Base-by-base conservation (phyloP, 1,139 yeast genomes). In the Nakaseomyces sp. region DNA sequence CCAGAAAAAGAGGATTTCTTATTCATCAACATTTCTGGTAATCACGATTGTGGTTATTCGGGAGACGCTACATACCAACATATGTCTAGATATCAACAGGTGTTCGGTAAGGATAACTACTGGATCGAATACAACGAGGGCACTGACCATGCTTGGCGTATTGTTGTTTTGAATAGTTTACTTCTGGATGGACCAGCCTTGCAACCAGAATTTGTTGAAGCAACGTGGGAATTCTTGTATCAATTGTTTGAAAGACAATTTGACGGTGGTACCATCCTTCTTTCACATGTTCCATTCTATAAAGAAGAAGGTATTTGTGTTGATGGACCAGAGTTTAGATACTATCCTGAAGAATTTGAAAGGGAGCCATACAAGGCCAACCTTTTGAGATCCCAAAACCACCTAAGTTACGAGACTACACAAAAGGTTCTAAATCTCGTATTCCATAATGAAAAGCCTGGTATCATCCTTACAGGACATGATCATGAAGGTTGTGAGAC, bases 31-130 rank as follows among this genome's bases (percentile, higher is more conserved):
- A 69, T 91, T 36, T 81, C 95, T 0, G 98, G 98, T 1, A 93
- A 91, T 60, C 98, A 91, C 61, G 98, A 91, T 61, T 79, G 91
- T 46, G 98, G 98, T 0, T 91, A 91, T 60, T 79, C 87, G 44
- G 97, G 97, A 0, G 98, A 93, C 65, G 87, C 94, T 40, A 87
- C 96, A 0, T 79, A 81, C 71, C 96, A 86, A 57, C 94, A 94
- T 55, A 76, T 88, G 78, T 77, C 86, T 0, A 71, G 98, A 50
- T 93, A 78, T 67, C 74, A 72, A 44, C 66, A 68, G 24, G 67
- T 81, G 26, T 89, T 84, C 65, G 98, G 98, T 15, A 77, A 79
- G 54, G 86, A 87, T 56, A 91, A 89, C 64, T 89, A 72, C 60
- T 86, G 85, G 63, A 76, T 81, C 40, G 83, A 81, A 56, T 81